phyloP scores from a whole-genome alignment of 164 flowering plant genomes.

The Dillenia turbinata region DNA sequence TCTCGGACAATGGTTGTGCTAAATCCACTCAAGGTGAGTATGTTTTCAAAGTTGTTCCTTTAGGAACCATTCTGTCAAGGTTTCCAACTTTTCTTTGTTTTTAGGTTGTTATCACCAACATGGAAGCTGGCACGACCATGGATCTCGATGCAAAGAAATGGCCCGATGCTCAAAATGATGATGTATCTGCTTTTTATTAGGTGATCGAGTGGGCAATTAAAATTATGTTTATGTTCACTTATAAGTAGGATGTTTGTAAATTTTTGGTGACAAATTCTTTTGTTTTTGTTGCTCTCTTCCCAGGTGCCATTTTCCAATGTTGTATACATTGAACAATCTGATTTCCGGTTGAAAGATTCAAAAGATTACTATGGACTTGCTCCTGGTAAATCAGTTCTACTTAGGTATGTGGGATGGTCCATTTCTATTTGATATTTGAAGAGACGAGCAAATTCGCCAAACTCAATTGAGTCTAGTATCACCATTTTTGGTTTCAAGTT shows the following conservation, averaged over 20 bases:
- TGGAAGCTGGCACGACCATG: conserved; percentile 46
- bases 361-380: conserved; percentile 99
- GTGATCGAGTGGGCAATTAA: conserved; percentile 20
- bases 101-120: conserved; percentile 88
- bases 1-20: conserved; percentile 88
- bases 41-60: conserved; percentile 6
- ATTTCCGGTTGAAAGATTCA: conserved; percentile 87
- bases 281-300: conserved; percentile 1
- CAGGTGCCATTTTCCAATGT: conserved; percentile 89
- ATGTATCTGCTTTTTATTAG: conserved; percentile 74
- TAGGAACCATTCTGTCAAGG: not conserved
- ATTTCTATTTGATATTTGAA: too few species aligned
- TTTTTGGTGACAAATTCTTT: not conserved
- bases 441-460: too few species aligned
- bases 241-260: not conserved
- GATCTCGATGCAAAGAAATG: conserved; percentile 88
- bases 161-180: conserved; percentile 85
- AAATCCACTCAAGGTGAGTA: conserved; percentile 78
- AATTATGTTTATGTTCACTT: not conserved
- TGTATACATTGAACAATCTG: conserved; percentile 83
- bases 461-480: too few species aligned
- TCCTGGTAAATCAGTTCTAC: conserved; percentile 91
- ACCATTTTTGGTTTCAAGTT: not conserved
- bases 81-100: conserved; percentile 13
- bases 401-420: conserved; percentile 42